A percentile compares a stretch with the other conserved stretches of the same genome.
phyloP scores from a whole-genome alignment of 192 early-diverging fungal species.

The Entomortierella lignicola region DNA sequence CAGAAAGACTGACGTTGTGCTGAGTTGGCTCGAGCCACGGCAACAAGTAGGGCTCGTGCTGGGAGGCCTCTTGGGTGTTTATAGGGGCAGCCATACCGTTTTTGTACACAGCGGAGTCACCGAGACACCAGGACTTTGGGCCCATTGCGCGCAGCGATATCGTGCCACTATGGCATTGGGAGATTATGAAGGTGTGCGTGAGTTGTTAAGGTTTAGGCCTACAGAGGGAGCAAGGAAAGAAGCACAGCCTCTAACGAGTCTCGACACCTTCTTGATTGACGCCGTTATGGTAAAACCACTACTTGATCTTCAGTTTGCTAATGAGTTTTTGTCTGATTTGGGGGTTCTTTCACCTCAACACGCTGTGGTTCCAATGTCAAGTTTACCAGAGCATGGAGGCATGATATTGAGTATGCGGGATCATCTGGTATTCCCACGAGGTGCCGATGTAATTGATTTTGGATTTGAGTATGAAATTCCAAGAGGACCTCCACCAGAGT shows the following conservation, averaged over 20 bases:
- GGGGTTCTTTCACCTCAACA: constrained; percentile 56
- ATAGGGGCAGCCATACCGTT: constrained; percentile 75
- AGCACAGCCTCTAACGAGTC: constrained; percentile 63
- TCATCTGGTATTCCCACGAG: constrained; percentile 59
- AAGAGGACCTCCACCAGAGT: constrained; percentile 34
- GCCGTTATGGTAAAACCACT: constrained; percentile 62
- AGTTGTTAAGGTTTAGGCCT: constrained; percentile 65
- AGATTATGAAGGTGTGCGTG: constrained; percentile 75
- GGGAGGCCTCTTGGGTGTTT: constrained; percentile 74
- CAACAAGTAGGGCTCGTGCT: constrained; percentile 84
- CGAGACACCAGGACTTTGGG: constrained; percentile 76
- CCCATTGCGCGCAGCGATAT: constrained; percentile 75
- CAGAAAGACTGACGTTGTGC: constrained; percentile 63
- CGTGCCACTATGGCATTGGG: constrained; percentile 74
- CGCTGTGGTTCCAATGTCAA: constrained; percentile 74
- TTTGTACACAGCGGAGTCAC: constrained; percentile 71
- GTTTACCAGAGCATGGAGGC: constrained; percentile 81
- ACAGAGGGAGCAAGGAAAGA: constrained; percentile 69
- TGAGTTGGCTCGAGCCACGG: constrained; percentile 81
- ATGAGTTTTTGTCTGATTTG: constrained; percentile 59
- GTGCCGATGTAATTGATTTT: constrained; percentile 54
- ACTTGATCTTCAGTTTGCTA: constrained; percentile 65
- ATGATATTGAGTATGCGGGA: constrained; percentile 80
- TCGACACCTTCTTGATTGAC: constrained; percentile 74
- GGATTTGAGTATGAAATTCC: constrained; percentile 51